These are phyloP conservation scores for Backusella liffmaniae DNA, from an alignment of 192 early-diverging fungal species.

Conservation along the genomic window DNA sequence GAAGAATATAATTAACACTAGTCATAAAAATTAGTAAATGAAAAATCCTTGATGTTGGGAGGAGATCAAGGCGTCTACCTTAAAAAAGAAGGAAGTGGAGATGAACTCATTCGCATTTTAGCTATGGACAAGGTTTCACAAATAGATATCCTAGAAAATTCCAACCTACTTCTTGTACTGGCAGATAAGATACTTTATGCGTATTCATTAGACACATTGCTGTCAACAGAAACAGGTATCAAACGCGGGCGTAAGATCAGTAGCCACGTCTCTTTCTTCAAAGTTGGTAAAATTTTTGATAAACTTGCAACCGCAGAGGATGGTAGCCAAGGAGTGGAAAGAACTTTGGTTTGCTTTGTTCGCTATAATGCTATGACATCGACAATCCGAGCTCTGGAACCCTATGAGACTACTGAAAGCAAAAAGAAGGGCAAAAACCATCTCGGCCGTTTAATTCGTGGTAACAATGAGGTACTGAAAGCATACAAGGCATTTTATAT, in stretches of 20 bases:
- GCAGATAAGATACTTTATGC: constrained; percentile 68
- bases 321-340: constrained; percentile 9
- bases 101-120: constrained; percentile 53
- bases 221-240: constrained; percentile 38
- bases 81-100: constrained; percentile 44
- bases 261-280: constrained; percentile 70
- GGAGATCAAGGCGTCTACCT: constrained; percentile 86
- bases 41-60: constrained; percentile 70
- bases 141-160: constrained; percentile 80
- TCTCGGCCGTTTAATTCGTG: constrained; percentile 47
- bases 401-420: constrained; percentile 44
- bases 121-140: constrained; percentile 79
- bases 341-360: constrained; percentile 62
- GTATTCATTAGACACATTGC: constrained; percentile 55
- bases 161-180: constrained; percentile 76
- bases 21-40: constrained; percentile 7
- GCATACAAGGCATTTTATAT: constrained; percentile 90
- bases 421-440: constrained; percentile 46
- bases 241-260: constrained; percentile 57
- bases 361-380: constrained; percentile 74
- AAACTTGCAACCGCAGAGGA: neutral
- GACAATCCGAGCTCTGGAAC: constrained; percentile 77
- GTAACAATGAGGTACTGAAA: constrained; percentile 45
- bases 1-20: neutral
- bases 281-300: constrained; percentile 52